Evolutionary conservation across 768 basidiomycete genomes (phyloP).

Genomic region (Podaxis mareebaensis): DNA sequence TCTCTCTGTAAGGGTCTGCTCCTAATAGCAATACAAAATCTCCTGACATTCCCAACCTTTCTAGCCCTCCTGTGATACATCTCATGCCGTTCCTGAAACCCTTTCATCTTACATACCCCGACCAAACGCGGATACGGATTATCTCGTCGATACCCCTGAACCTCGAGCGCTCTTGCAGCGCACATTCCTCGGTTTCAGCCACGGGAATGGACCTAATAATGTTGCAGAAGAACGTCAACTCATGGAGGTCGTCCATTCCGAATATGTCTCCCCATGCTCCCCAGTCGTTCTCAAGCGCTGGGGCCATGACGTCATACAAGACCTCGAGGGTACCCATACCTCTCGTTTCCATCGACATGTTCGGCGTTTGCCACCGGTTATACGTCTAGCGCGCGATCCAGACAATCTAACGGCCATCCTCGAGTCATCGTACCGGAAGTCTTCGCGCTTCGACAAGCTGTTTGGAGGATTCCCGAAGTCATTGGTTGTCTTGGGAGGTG

Average conservation of each 20-base stretch:
- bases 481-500: constrained; percentile 49
- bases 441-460: constrained; percentile 34
- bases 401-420: constrained; percentile 18
- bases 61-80: constrained; percentile 32
- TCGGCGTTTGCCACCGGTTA: constrained; percentile 20
- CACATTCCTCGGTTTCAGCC: constrained; percentile 50
- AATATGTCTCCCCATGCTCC: constrained; percentile 42
- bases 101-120: constrained; percentile 50
- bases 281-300: constrained; percentile 38
- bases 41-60: not conserved
- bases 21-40: not conserved
- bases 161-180: constrained; percentile 52
- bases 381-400: constrained; percentile 20
- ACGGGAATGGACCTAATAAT: constrained; percentile 17
- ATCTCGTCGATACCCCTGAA: constrained; percentile 54
- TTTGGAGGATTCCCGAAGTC: constrained; percentile 48
- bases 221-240: constrained; percentile 33
- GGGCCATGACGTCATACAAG: constrained; percentile 36
- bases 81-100: constrained; percentile 48
- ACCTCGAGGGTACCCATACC: constrained; percentile 28
- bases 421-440: constrained; percentile 25
- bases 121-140: constrained; percentile 49
- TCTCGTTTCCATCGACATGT: constrained; percentile 24
- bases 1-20: constrained; percentile 35
- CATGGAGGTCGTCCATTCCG: constrained; percentile 39